Evolutionary conservation across 2,329 filamentous ascomycete genomes (phyloP).

Genomic region (Ophiocordyceps robertsii): DNA sequence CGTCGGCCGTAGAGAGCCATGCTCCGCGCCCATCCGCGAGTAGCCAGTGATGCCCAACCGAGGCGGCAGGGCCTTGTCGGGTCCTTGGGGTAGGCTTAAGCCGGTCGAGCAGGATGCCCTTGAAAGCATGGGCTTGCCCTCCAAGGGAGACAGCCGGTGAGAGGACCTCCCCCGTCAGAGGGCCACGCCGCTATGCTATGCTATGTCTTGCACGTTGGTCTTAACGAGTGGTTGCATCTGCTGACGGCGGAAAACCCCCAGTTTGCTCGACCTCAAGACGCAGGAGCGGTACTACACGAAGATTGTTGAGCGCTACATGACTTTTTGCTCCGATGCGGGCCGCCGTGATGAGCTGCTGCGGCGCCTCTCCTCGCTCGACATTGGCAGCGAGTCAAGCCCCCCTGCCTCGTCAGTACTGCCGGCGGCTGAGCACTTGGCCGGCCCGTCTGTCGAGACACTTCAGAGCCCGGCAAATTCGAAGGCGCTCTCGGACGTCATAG

Average conservation of each 20-base stretch:
- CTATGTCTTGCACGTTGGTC: background rate
- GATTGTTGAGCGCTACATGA: constrained; percentile 80
- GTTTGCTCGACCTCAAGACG: constrained; percentile 58
- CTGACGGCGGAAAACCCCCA: constrained; percentile 16
- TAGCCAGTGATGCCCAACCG: constrained; percentile 7
- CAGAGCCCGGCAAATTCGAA: constrained; percentile 28
- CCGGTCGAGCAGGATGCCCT: constrained; percentile 64
- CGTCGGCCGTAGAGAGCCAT: background rate
- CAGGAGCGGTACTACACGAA: constrained; percentile 80
- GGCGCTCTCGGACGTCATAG: constrained; percentile 61
- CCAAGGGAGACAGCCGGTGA: constrained; percentile 80
- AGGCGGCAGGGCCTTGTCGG: constrained; percentile 25
- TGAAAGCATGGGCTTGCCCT: constrained; percentile 71
- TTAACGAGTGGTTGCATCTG: background rate
- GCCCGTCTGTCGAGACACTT: constrained; percentile 4
- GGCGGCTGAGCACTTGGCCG: background rate
- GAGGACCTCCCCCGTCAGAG: constrained; percentile 1
- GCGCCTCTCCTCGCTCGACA: constrained; percentile 54
- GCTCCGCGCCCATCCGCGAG: background rate
- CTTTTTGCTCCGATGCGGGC: constrained; percentile 66
- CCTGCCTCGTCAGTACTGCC: background rate
- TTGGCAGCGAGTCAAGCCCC: constrained; percentile 1
- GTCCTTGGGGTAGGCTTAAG: constrained; percentile 58
- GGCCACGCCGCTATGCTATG: no score
- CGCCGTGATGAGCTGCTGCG: constrained; percentile 60